Percentiles rank a stretch among this genome's conserved stretches.
Conservation (phyloP, 495 filamentous ascomycete genomes). For the Lepraria neglecta region DNA sequence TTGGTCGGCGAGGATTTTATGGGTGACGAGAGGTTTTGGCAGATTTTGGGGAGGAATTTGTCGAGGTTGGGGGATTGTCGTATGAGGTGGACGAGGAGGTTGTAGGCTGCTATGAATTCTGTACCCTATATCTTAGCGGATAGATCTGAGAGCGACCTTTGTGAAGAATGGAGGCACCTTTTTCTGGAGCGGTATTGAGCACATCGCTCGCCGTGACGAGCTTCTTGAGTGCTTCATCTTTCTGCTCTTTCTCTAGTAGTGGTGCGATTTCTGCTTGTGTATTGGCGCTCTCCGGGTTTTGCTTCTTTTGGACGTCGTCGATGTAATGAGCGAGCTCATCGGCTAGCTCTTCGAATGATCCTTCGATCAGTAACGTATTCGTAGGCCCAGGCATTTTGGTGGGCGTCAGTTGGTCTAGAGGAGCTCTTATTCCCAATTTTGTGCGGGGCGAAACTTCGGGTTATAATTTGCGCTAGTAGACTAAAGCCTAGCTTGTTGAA, state of each 20-base stretch:
- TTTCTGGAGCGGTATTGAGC: slow-evolving; percentile 81
- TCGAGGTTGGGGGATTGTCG: slow-evolving; percentile 73
- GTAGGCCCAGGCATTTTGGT: slow-evolving; percentile 47
- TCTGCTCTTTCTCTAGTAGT: slow-evolving; percentile 64
- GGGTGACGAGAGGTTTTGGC: slow-evolving; percentile 72
- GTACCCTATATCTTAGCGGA: slow-evolving; percentile 12
- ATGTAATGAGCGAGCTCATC: slow-evolving; percentile 84
- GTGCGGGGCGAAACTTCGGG: slow-evolving; percentile 20
- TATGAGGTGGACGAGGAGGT: slow-evolving; percentile 88
- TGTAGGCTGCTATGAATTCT: slow-evolving; percentile 93
- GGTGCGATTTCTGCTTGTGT: slow-evolving; percentile 64
- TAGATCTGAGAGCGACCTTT: not conserved
- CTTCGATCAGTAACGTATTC: slow-evolving; percentile 78
- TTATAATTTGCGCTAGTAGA: not conserved
- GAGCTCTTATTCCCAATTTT: slow-evolving; percentile 8
- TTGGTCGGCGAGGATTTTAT: slow-evolving; percentile 78
- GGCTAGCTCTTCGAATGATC: slow-evolving; percentile 78
- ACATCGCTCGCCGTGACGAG: slow-evolving; percentile 65
- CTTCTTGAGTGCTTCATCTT: slow-evolving; percentile 83
- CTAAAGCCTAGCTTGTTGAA: not conserved
- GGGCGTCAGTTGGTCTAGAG: not conserved
- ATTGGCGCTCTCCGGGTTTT: slow-evolving; percentile 48
- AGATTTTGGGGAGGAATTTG: slow-evolving; percentile 79
- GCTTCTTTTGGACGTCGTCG: slow-evolving; percentile 54
- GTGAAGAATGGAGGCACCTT: slow-evolving; percentile 45